Conservation (phyloP, 345 rosid genomes). For the Orychophragmus violaceus region DNA sequence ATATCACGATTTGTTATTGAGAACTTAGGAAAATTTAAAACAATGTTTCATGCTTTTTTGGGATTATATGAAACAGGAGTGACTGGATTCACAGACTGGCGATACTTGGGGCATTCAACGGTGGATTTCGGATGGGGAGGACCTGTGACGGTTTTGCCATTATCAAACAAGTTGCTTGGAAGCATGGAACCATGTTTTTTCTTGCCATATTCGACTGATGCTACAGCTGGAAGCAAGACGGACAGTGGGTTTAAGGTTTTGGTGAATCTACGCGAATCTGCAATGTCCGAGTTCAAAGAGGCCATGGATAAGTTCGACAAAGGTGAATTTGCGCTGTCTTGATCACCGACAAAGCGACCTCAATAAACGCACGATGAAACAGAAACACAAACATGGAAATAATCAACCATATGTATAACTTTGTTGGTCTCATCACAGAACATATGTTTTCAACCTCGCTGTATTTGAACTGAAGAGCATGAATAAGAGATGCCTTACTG, state of each 20-base stretch:
- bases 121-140: constrained; percentile 94
- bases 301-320: constrained; percentile 56
- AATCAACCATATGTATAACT: constrained; percentile 15
- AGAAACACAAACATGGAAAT: not conserved
- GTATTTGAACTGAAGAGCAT: constrained; percentile 1
- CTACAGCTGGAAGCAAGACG: constrained; percentile 22
- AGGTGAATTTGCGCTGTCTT: constrained; percentile 34
- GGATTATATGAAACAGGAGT: constrained; percentile 29
- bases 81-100: constrained; percentile 93
- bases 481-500: not conserved
- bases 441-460: constrained; percentile 8
- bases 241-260: constrained; percentile 65
- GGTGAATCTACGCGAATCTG: constrained; percentile 50
- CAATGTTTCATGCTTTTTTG: not conserved
- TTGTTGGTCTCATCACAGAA: constrained; percentile 9
- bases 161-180: constrained; percentile 58
- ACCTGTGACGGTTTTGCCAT: constrained; percentile 62
- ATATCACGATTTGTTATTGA: not conserved
- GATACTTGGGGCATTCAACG: constrained; percentile 72
- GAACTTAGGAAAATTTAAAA: not conserved
- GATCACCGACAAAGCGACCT: not conserved
- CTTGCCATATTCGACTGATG: constrained; percentile 58
- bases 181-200: constrained; percentile 79
- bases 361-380: not conserved
- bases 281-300: constrained; percentile 45